Conservation (phyloP, 1,139 yeast genomes). For the Hyphopichia burtonii region DNA sequence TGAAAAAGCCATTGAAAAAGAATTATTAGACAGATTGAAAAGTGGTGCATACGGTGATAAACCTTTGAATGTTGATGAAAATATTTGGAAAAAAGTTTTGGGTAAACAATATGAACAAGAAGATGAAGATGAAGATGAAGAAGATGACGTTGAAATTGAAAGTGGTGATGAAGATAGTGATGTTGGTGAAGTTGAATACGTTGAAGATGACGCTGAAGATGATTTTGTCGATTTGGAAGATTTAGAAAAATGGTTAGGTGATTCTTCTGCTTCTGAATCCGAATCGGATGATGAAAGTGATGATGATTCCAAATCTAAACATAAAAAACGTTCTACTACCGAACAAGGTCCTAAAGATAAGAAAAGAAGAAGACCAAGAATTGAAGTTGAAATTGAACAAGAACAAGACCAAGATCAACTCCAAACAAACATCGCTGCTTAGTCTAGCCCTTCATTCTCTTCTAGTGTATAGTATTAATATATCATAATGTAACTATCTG, state of each 20-base stretch:
- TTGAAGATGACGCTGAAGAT: constrained; percentile 82
- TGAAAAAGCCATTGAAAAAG: constrained; percentile 95
- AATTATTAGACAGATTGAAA: constrained; percentile 87
- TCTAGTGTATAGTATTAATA: neutral
- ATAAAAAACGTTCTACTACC: constrained; percentile 39
- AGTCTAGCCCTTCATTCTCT: constrained; percentile 1
- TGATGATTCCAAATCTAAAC: constrained; percentile 14
- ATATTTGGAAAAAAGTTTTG: constrained; percentile 91
- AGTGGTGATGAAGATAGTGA: constrained; percentile 54
- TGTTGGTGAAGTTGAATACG: constrained; percentile 80
- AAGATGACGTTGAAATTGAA: constrained; percentile 58
- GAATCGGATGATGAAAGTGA: constrained; percentile 36
- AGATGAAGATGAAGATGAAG: constrained; percentile 64
- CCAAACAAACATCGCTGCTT: constrained; percentile 31
- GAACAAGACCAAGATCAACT: constrained; percentile 49
- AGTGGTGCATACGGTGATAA: constrained; percentile 98
- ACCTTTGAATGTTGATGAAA: constrained; percentile 94
- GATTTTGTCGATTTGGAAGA: constrained; percentile 92
- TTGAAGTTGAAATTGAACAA: constrained; percentile 83
- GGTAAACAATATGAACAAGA: constrained; percentile 64
- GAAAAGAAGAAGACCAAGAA: constrained; percentile 67
- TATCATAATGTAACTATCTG: neutral
- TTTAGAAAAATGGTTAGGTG: constrained; percentile 85
- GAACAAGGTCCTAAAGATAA: constrained; percentile 32
- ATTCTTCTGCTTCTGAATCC: constrained; percentile 43